Conservation (phyloP, 345 rosid species). For the Adansonia digitata region DNA sequence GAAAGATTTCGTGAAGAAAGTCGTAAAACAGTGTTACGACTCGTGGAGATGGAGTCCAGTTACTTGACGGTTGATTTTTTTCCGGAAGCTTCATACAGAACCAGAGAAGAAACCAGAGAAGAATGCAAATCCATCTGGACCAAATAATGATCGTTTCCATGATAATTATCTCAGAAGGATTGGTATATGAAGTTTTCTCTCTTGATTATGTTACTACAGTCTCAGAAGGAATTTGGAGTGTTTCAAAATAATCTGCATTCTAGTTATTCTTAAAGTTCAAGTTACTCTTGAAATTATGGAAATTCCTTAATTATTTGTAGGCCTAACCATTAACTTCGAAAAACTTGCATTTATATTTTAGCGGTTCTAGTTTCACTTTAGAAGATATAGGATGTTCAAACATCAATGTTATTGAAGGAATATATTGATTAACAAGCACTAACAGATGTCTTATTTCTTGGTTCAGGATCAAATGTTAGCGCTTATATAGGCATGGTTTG, state of each 20-base stretch:
- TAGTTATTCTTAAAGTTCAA: background rate
- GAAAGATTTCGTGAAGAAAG: constrained; percentile 95
- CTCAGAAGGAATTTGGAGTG: background rate
- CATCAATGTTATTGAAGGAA: background rate
- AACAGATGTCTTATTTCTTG: constrained; percentile 5
- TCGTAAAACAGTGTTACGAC: constrained; percentile 72
- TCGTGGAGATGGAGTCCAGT: constrained; percentile 98
- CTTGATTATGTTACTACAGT: background rate
- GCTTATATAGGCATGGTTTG: constrained; percentile 90
- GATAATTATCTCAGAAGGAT: constrained; percentile 88
- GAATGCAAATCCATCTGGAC: constrained; percentile 44
- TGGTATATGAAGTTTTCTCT: constrained; percentile 35
- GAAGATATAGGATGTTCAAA: background rate
- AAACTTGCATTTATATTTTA: no score
- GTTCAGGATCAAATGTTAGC: constrained; percentile 85
- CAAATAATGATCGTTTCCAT: constrained; percentile 56
- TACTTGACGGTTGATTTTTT: constrained; percentile 94
- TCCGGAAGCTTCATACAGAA: constrained; percentile 84
- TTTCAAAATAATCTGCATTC: background rate
- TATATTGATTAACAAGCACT: constrained; percentile 3
- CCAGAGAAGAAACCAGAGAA: no score
- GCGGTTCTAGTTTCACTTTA: no score
- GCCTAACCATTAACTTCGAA: no score
- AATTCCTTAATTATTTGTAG: background rate
- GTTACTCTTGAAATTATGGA: background rate